A percentile compares a stretch with the other conserved stretches of the same genome.
These are phyloP conservation scores for Citrullus amarus DNA, from an alignment of 306 rosid species.

Conservation along the genomic window DNA sequence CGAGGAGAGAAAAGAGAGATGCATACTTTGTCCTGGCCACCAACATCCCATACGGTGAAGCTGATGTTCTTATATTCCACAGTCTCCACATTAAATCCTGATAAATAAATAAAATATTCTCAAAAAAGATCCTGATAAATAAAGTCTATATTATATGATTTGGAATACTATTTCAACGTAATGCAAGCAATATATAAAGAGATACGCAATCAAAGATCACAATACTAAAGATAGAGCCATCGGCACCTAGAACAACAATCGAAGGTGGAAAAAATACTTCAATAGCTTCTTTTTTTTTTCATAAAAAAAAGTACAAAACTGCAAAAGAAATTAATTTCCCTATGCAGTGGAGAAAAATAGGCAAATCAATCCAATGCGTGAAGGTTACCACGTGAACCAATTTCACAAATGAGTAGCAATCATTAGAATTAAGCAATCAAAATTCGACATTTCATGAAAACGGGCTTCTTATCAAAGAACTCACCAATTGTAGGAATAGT, in stretches of 20 bases:
- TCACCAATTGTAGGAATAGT: slow-evolving; percentile 66
- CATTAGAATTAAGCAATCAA: background rate
- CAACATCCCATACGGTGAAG: slow-evolving; percentile 77
- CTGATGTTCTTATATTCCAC: slow-evolving; percentile 77
- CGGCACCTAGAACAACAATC: background rate
- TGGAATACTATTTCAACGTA: background rate
- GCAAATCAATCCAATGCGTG: background rate
- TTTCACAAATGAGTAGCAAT: background rate
- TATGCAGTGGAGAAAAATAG: background rate
- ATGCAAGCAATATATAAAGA: background rate
- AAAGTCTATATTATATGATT: background rate
- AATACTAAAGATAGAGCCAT: background rate
- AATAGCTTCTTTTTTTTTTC: background rate
- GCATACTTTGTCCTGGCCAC: slow-evolving; percentile 65
- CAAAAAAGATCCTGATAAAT: background rate
- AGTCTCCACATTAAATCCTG: slow-evolving; percentile 21
- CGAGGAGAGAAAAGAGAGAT: background rate
- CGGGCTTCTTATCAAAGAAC: background rate
- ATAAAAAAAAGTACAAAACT: background rate
- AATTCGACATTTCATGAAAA: background rate
- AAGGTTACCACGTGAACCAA: background rate
- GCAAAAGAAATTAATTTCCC: background rate
- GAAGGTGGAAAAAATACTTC: background rate
- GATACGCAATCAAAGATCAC: background rate
- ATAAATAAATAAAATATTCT: slow-evolving; percentile 11